phyloP scores from a whole-genome alignment of 1,284 basidiomycete species.

The Cryptococcus neoformans region DNA sequence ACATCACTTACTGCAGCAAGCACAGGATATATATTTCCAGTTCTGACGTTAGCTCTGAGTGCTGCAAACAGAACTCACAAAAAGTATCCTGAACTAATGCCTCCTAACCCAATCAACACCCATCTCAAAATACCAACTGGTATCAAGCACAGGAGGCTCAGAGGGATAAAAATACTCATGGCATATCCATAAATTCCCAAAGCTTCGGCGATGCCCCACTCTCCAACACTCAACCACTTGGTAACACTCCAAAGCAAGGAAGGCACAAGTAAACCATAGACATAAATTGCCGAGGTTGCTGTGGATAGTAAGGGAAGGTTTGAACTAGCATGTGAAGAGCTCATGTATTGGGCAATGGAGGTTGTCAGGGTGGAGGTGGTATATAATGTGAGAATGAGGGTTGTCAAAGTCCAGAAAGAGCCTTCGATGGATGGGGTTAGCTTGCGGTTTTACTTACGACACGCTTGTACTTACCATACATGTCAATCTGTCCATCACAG shows the following conservation, averaged over 20 bases:
- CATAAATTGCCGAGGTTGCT: constrained; percentile 79
- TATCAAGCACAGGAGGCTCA: constrained; percentile 70
- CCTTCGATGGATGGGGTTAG: constrained; percentile 50
- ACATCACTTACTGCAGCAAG: constrained; percentile 59
- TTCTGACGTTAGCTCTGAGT: constrained; percentile 29
- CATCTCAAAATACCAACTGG: constrained; percentile 75
- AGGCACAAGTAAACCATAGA: constrained; percentile 77
- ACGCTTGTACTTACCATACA: constrained; percentile 47
- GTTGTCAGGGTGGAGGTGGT: constrained; percentile 84
- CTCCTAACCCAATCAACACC: constrained; percentile 68
- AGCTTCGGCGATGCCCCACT: constrained; percentile 76
- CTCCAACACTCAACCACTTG: constrained; percentile 75
- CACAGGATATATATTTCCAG: constrained; percentile 81
- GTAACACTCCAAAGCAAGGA: constrained; percentile 60
- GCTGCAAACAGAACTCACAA: constrained; percentile 51
- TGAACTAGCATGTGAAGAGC: constrained; percentile 34
- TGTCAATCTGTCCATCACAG: constrained; percentile 52
- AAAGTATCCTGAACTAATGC: constrained; percentile 76
- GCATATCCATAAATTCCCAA: constrained; percentile 55
- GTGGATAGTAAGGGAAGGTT: constrained; percentile 79
- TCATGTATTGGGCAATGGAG: constrained; percentile 76
- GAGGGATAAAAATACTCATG: constrained; percentile 56
- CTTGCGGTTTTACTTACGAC: background rate
- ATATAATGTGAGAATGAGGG: constrained; percentile 84
- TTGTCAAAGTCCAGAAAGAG: constrained; percentile 93